Evolutionary conservation across 2,329 filamentous ascomycete genomes (phyloP).

Genomic region (Graphilbum ipis-grandicollis): DNA sequence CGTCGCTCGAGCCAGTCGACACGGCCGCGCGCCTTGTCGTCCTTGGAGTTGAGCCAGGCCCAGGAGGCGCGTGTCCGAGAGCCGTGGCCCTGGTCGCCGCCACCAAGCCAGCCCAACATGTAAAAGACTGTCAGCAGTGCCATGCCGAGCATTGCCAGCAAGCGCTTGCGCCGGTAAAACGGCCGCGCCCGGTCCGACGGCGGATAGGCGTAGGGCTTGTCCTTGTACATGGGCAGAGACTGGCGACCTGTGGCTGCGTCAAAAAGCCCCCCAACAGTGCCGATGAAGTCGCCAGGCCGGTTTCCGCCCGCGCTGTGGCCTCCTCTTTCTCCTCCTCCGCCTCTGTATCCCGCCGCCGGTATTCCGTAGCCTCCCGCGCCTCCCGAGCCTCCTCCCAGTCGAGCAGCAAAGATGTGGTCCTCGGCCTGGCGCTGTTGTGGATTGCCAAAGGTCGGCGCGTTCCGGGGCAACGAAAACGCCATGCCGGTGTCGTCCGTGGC

Average conservation of each 20-base stretch:
- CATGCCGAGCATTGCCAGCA: slow-evolving; percentile 32
- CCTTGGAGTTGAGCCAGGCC: slow-evolving; percentile 32
- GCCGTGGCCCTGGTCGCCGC: slow-evolving; percentile 17
- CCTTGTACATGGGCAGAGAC: slow-evolving; percentile 89
- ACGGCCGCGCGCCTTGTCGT: slow-evolving; percentile 24
- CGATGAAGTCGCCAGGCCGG: slow-evolving; percentile 31
- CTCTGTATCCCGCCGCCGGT: too few relatives aligned
- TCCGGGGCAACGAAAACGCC: slow-evolving; percentile 50
- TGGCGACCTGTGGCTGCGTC: slow-evolving; percentile 25
- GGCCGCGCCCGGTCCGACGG: slow-evolving; percentile 39
- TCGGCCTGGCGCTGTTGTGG: slow-evolving; percentile 48
- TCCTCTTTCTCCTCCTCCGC: not conserved
- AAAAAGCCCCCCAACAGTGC: slow-evolving; percentile 48
- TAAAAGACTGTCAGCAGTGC: slow-evolving; percentile 46
- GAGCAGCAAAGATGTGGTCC: slow-evolving; percentile 48
- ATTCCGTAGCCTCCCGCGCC: too few relatives aligned
- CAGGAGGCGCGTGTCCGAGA: slow-evolving; percentile 20
- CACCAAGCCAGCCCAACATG: slow-evolving; percentile 44
- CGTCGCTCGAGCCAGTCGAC: slow-evolving; percentile 64
- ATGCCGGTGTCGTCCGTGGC: slow-evolving; percentile 18
- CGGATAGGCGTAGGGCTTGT: slow-evolving; percentile 74
- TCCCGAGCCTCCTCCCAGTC: too few relatives aligned
- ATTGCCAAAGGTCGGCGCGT: slow-evolving; percentile 51
- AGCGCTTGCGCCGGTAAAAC: slow-evolving; percentile 46
- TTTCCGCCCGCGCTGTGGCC: slow-evolving; percentile 6